Percentiles rank a stretch among this genome's conserved stretches.
Evolutionary conservation across 2,329 filamentous ascomycete species (phyloP).

Genomic region (Microsporum canis): DNA sequence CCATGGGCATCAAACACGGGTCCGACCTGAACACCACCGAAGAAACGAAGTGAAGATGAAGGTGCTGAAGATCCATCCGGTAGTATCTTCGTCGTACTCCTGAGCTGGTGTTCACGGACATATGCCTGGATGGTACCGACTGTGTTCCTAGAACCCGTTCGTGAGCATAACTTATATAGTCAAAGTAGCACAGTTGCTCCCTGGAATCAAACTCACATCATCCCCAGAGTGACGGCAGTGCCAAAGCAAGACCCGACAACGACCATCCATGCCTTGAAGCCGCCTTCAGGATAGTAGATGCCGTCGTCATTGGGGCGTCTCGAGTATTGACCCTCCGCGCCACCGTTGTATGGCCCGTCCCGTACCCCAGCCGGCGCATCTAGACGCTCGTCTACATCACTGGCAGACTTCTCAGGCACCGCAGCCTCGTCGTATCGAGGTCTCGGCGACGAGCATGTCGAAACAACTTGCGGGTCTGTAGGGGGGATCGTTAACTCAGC

Average conservation of each 20-base stretch:
- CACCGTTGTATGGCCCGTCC: not conserved
- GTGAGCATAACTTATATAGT: not conserved
- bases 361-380: not conserved
- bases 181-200: not conserved
- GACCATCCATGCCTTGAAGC: conserved; percentile 33
- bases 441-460: not conserved
- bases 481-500: not conserved
- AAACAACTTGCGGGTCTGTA: not conserved
- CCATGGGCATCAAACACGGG: conserved; percentile 31
- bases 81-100: conserved; percentile 17
- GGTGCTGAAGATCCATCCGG: conserved; percentile 34
- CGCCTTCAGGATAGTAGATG: conserved; percentile 31
- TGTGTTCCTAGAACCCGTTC: conserved; percentile 20
- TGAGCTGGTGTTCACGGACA: conserved; percentile 29
- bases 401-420: not conserved
- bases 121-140: conserved; percentile 32
- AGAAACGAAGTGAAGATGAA: conserved; percentile 33
- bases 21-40: conserved; percentile 25
- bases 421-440: not conserved
- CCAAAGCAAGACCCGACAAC: conserved; percentile 34
- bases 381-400: not conserved
- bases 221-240: conserved; percentile 32
- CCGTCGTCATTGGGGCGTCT: not conserved
- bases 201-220: conserved; percentile 16
- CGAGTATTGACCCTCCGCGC: not conserved